phyloP scores from a whole-genome alignment of 2,329 filamentous ascomycete species.

The Alternaria dauci region DNA sequence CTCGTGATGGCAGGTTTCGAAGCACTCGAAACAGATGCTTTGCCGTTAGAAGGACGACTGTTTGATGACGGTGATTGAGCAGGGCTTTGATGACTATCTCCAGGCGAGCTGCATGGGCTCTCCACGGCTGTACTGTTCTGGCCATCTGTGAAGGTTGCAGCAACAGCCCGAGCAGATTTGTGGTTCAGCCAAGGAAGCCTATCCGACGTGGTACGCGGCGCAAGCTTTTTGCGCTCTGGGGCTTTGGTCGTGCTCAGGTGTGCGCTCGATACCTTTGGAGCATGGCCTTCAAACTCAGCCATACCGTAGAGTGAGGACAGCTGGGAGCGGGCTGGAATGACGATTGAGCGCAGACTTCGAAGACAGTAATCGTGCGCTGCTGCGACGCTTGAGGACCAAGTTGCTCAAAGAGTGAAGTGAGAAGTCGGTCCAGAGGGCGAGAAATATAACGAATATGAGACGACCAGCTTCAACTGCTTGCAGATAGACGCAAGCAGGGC shows the following conservation, averaged over 20 bases:
- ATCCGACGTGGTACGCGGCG: slow-evolving; percentile 22
- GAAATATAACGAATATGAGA: slow-evolving; percentile 3
- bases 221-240: slow-evolving; percentile 17
- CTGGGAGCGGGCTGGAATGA: neutral
- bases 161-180: slow-evolving; percentile 20
- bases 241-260: neutral
- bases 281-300: slow-evolving; percentile 2
- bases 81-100: slow-evolving; percentile 10
- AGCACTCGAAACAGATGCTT: neutral
- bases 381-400: neutral
- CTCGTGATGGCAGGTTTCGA: slow-evolving; percentile 6
- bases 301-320: neutral
- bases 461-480: slow-evolving; percentile 24
- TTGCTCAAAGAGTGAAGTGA: neutral
- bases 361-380: neutral
- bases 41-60: slow-evolving; percentile 13
- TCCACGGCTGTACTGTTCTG: slow-evolving; percentile 3
- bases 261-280: neutral
- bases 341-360: neutral
- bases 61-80: slow-evolving; percentile 13
- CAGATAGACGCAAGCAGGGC: slow-evolving; percentile 1
- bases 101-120: slow-evolving; percentile 7
- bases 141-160: slow-evolving; percentile 2
- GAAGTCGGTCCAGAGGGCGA: neutral
- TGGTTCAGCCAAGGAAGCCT: slow-evolving; percentile 46